Conservation (phyloP, 441 rosid genomes). For the Mallotus japonicus region DNA sequence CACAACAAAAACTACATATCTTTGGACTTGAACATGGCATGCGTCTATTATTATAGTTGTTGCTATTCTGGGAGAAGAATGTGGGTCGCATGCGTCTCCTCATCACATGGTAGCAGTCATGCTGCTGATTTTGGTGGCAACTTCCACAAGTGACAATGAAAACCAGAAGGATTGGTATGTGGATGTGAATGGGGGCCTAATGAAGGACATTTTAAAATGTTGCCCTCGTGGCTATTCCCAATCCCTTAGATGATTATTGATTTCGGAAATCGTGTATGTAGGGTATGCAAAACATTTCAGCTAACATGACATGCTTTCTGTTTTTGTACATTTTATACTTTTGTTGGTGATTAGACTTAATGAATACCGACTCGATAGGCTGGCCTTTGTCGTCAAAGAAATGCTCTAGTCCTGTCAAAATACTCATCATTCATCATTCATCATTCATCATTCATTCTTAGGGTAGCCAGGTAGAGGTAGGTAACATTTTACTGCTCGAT, state of each 20-base stretch:
- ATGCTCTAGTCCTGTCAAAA: background rate
- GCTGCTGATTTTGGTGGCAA: conserved; percentile 19
- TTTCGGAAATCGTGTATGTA: conserved; percentile 24
- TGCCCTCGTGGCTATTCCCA: conserved; percentile 12
- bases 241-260: conserved; percentile 25
- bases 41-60: background rate
- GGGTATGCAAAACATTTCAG: conserved; percentile 19
- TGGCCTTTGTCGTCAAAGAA: conserved; percentile 23
- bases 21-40: no score
- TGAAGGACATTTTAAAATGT: background rate
- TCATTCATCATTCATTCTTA: background rate
- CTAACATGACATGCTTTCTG: conserved; percentile 29
- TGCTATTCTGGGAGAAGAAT: background rate
- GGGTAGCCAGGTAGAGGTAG: background rate
- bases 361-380: conserved; percentile 11
- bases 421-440: background rate
- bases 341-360: conserved; percentile 11
- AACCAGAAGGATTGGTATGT: conserved; percentile 14
- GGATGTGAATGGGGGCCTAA: conserved; percentile 15
- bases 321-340: conserved; percentile 15
- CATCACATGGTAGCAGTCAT: background rate
- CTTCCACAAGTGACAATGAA: conserved; percentile 9
- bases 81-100: background rate
- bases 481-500: conserved; percentile 11
- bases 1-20: background rate